Evolutionary conservation across 345 rosid species (phyloP), one percentile per base, ranked within the genome.

Genomic region (Bruguiera gymnorhiza): DNA sequence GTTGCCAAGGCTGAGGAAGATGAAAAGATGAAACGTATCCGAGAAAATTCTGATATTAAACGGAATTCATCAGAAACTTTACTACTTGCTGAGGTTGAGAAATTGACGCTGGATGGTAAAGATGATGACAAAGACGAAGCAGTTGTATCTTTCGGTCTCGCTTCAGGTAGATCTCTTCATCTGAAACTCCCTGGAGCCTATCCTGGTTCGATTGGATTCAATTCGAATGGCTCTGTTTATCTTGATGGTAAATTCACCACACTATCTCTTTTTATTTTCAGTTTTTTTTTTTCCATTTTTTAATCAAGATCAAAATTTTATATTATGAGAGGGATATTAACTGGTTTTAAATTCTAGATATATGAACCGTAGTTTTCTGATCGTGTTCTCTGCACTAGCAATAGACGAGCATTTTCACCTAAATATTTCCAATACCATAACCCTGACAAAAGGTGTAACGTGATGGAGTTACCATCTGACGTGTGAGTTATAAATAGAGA

Each of bases 191-290:
- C 98, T 0, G 97, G 98, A 62, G 86, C 82, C 74, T 91, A 86
- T 62, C 83, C 81, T 15, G 97, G 87, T 43, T 94, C 95, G 31
- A 81, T 89, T 51, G 96, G 97, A 26, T 94, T 94, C 82, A 88
- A 88, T 75, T 91, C 98, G 13, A 83, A 84, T 52, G 97, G 97
- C 27, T 86, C 96, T 52, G 83, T 94, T 52, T 87, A 73, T 81
- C 93, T 89, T 21, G 96, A 94, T 60, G 98, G 97, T 94, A 87
- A 73, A 75, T 66, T 32, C 60, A 6, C 31, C 31, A 54, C 60
- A 27, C 26, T 48, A 0, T 55, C 29, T 55, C 60, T 6, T 27
- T 55, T 15, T 30, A 55, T 24, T 23, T 23, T 27, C 21, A 23
- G 24, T 3, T 10, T 15, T n/a, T 55, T 10, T 55, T 55, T 55